Evolutionary conservation across 2,329 filamentous ascomycete genomes (phyloP).

Genomic region (Macrophomina tecta): DNA sequence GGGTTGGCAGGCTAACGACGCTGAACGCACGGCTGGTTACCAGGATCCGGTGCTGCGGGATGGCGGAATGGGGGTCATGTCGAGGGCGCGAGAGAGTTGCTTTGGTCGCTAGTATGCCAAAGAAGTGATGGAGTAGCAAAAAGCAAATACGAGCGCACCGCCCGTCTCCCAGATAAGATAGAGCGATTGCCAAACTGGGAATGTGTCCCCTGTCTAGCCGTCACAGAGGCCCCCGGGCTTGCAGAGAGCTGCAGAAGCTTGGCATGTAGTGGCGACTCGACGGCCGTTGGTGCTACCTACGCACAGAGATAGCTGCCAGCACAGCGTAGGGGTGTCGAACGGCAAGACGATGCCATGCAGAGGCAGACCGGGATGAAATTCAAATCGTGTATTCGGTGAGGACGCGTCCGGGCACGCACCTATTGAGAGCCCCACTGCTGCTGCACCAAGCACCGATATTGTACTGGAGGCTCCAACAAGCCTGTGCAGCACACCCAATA

Average conservation of each 20-base stretch:
- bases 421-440: conserved; percentile 19
- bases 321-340: conserved; percentile 6
- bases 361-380: conserved; percentile 19
- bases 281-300: not conserved
- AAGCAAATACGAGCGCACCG: conserved; percentile 22
- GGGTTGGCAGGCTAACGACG: conserved; percentile 12
- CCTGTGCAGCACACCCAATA: conserved; percentile 5
- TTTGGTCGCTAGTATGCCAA: conserved; percentile 21
- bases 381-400: conserved; percentile 25
- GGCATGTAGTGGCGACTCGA: conserved; percentile 11
- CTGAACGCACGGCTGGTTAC: conserved; percentile 16
- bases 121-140: conserved; percentile 9
- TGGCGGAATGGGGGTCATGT: not conserved
- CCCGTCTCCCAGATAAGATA: conserved; percentile 20
- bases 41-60: conserved; percentile 22
- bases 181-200: conserved; percentile 12
- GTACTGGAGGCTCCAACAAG: conserved; percentile 12
- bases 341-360: conserved; percentile 17
- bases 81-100: not conserved
- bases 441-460: conserved; percentile 22
- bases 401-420: conserved; percentile 20
- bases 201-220: conserved; percentile 19
- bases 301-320: not conserved
- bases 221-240: not conserved
- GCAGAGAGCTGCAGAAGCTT: conserved; percentile 14